Percentiles rank a stretch among this genome's conserved stretches.
These are phyloP conservation scores for Neopestalotiopsis sp. DNA, from an alignment of 2,329 filamentous ascomycete species.

Conservation along the genomic window DNA sequence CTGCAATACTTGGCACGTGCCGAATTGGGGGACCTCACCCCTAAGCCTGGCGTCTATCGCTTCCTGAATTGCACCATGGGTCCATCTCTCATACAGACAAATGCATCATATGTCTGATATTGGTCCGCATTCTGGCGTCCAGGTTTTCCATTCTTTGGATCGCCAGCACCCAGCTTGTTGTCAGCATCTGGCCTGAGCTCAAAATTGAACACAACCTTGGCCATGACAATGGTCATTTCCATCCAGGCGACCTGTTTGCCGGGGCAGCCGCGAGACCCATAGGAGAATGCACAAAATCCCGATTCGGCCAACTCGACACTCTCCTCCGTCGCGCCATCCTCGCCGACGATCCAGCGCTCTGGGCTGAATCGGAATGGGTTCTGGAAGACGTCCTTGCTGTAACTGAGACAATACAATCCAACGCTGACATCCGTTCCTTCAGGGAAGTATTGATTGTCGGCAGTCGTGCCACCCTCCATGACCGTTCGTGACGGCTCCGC, in stretches of 20 bases:
- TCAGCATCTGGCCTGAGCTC: slow-evolving; percentile 1
- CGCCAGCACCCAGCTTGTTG: slow-evolving; percentile 6
- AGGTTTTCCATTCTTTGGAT: not conserved
- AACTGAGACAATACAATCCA: slow-evolving; percentile 19
- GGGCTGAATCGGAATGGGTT: slow-evolving; percentile 20
- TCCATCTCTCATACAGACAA: slow-evolving; percentile 15
- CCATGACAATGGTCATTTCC: slow-evolving; percentile 16
- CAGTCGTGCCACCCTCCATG: slow-evolving; percentile 13
- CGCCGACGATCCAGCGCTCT: slow-evolving; percentile 25
- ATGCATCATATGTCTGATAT: slow-evolving; percentile 14
- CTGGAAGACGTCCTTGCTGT: slow-evolving; percentile 17
- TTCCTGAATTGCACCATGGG: slow-evolving; percentile 18
- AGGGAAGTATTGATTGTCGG: slow-evolving; percentile 18
- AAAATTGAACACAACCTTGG: slow-evolving; percentile 11
- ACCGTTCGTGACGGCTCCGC: slow-evolving; percentile 19
- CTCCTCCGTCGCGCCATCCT: slow-evolving; percentile 15
- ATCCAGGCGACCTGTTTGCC: slow-evolving; percentile 11
- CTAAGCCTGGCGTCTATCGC: not conserved
- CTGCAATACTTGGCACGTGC: not conserved
- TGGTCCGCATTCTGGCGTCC: slow-evolving; percentile 9
- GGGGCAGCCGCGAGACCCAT: slow-evolving; percentile 10
- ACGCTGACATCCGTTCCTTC: slow-evolving; percentile 16
- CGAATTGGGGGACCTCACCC: not conserved
- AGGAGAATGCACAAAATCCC: slow-evolving; percentile 11
- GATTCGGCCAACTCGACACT: slow-evolving; percentile 11